Conservation (phyloP, 768 basidiomycete genomes). For the Tylopilus subfusipes region DNA sequence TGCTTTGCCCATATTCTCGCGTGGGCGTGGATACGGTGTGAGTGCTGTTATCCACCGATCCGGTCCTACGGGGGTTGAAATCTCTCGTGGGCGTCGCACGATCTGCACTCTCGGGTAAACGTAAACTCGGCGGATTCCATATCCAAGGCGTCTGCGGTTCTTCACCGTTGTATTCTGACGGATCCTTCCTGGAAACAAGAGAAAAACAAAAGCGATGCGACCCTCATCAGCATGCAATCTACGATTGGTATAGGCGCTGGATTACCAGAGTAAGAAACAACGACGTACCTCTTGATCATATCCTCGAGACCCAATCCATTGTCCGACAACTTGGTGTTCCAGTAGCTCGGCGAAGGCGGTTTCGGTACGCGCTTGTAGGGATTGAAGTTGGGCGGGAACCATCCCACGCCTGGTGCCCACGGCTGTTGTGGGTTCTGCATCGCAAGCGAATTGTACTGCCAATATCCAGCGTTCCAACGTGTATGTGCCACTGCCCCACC, state of each 20-base stretch:
- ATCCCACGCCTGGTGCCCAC: slow-evolving; percentile 34
- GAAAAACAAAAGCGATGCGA: background rate
- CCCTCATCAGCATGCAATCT: slow-evolving; percentile 11
- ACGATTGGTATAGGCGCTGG: background rate
- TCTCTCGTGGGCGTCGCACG: slow-evolving; percentile 30
- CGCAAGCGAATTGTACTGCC: slow-evolving; percentile 47
- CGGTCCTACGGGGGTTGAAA: slow-evolving; percentile 21
- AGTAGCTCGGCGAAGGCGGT: slow-evolving; percentile 62
- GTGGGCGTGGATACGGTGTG: slow-evolving; percentile 13
- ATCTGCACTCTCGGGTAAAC: slow-evolving; percentile 32
- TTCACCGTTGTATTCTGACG: slow-evolving; percentile 35
- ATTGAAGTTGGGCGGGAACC: slow-evolving; percentile 39
- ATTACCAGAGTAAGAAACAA: background rate
- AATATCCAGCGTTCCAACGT: slow-evolving; percentile 50
- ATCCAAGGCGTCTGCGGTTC: slow-evolving; percentile 66
- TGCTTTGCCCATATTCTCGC: slow-evolving; percentile 22
- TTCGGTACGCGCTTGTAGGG: slow-evolving; percentile 65
- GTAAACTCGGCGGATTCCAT: slow-evolving; percentile 57
- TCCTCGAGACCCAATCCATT: slow-evolving; percentile 65
- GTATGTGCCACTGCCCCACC: slow-evolving; percentile 42
- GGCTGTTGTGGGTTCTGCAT: slow-evolving; percentile 26
- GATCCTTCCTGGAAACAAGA: slow-evolving; percentile 16
- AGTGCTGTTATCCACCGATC: slow-evolving; percentile 19
- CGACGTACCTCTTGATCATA: slow-evolving; percentile 58
- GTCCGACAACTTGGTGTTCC: slow-evolving; percentile 50